Evolutionary conservation across 371 early-diverging fungal genomes (phyloP), one percentile per base, ranked within the genome.

Genomic region (Actinomortierella ambigua): DNA sequence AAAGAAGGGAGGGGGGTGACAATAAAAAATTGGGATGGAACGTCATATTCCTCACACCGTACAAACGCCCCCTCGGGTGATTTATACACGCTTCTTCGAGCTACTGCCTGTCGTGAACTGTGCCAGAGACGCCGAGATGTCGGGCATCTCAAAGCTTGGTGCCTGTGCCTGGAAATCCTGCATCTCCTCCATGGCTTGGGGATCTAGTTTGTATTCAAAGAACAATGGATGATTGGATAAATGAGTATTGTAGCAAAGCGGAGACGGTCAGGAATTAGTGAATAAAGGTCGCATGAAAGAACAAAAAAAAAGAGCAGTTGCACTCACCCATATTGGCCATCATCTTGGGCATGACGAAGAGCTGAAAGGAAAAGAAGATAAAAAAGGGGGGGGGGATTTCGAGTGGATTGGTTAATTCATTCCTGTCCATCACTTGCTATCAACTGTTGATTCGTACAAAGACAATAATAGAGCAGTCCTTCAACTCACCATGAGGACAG

Each of bases 261-360:
- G 50, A 29, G 9, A 18, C 17, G 23, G 47, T n/a, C 13, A 20
- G 13, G 18, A 58, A 43, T 39, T 28, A 52, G 20, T 49, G n/a
- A 44, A 27, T 43, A 20, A 22, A 29, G 34, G 34, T 27, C 5
- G 44, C 26, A 3, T 18, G 18, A 48, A 3, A 4, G 29, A 4
- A 3, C 2, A 51, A 1, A n/a, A 29, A 17, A 22, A 3, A 18
- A 11, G 1, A 26, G 23, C 28, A 34, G 5, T 34, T 6, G 4
- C 34, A 59, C 67, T 23, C 75, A 77, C 79, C 83, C 62, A 84
- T 61, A 47, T 69, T 75, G 26, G 73, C 70, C 79, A 81, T 77
- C 77, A 86, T 40, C 65, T 86, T 84, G 43, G 87, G 87, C 78
- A 86, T 61, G 28, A 78, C 47, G 43, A 84, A 79, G 50, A 86